Evolutionary conservation across 345 rosid species (phyloP).

Genomic region (Salix brachista): DNA sequence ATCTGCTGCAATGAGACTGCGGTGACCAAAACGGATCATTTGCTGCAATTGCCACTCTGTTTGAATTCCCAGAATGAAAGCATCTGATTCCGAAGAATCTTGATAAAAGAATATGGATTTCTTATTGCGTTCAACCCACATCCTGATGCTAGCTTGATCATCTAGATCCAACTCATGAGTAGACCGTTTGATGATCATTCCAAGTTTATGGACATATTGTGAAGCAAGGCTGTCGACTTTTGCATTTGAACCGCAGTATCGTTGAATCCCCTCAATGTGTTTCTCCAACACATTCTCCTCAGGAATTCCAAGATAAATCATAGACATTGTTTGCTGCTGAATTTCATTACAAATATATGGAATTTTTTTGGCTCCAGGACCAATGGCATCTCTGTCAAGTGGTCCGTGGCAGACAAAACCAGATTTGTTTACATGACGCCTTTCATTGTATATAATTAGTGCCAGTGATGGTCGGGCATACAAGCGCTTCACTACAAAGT

Average conservation of each 20-base stretch:
- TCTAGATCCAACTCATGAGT: conserved; percentile 88
- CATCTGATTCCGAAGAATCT: conserved; percentile 63
- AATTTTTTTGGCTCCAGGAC: conserved; percentile 88
- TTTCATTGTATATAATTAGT: conserved; percentile 67
- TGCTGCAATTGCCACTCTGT: conserved; percentile 97
- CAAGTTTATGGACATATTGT: conserved; percentile 86
- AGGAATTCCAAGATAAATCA: conserved; percentile 94
- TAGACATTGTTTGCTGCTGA: conserved; percentile 84
- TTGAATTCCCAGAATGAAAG: conserved; percentile 87
- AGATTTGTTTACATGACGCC: conserved; percentile 80
- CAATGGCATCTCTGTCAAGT: conserved; percentile 90
- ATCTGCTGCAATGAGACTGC: conserved; percentile 74
- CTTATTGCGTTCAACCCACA: conserved; percentile 87
- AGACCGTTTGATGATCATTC: conserved; percentile 80
- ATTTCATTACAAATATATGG: conserved; percentile 83
- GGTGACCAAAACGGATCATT: conserved; percentile 81
- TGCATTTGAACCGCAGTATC: conserved; percentile 72
- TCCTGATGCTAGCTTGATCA: conserved; percentile 83
- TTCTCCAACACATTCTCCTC: conserved; percentile 91
- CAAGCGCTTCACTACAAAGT: conserved; percentile 77
- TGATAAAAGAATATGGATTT: conserved; percentile 84
- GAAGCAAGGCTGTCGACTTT: conserved; percentile 72
- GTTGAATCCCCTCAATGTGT: conserved; percentile 88
- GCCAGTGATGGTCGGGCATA: conserved; percentile 78
- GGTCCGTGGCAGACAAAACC: conserved; percentile 92